A percentile compares a stretch with the other conserved stretches of the same genome.
Evolutionary conservation across 1,284 basidiomycete species (phyloP).

Genomic region (Somion occarium): DNA sequence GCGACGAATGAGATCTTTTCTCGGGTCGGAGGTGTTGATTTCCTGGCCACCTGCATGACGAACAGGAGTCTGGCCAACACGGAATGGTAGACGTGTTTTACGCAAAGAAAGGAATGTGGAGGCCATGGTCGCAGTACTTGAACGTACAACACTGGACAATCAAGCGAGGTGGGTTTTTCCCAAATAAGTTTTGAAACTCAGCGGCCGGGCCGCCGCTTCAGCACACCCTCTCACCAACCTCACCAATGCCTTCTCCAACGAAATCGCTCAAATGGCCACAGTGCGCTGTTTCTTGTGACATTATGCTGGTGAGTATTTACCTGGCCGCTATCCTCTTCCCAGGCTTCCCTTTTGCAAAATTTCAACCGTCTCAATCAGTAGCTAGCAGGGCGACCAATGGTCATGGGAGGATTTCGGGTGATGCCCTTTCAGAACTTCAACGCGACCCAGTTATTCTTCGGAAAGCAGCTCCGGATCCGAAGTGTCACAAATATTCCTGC

Average conservation of each 20-base stretch:
- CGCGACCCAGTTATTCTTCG: no score
- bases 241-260: background rate
- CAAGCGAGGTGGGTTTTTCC: background rate
- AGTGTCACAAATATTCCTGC: no score
- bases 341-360: no score
- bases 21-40: slow-evolving; percentile 43
- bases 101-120: slow-evolving; percentile 10
- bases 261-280: background rate
- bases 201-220: background rate
- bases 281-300: background rate
- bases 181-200: background rate
- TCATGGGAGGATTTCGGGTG: no score
- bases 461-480: no score
- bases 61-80: slow-evolving; percentile 30
- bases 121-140: slow-evolving; percentile 9
- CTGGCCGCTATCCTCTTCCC: no score
- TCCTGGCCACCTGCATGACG: slow-evolving; percentile 31
- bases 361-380: no score
- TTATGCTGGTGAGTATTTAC: no score
- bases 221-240: background rate
- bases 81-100: slow-evolving; percentile 17
- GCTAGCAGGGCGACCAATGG: no score
- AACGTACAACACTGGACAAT: background rate
- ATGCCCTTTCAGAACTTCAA: no score
- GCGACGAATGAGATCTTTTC: slow-evolving; percentile 70